phyloP scores from a whole-genome alignment of 805 yeast species.

The Hanseniaspora thailandica region DNA sequence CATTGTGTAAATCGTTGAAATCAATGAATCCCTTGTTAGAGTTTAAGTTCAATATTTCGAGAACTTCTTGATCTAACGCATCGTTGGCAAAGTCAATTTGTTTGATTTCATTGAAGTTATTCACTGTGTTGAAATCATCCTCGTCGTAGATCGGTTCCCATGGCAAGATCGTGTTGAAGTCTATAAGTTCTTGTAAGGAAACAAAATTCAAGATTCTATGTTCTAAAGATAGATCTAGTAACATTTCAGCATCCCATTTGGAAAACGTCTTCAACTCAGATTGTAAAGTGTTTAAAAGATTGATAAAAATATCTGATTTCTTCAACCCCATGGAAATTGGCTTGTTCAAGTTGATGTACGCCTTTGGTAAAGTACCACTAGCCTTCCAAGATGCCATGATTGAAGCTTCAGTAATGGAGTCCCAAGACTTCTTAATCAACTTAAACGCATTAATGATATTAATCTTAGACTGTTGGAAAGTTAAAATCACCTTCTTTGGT shows the following conservation, averaged over 20 bases:
- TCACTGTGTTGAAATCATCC: not conserved
- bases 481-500: slow-evolving; percentile 19
- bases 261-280: slow-evolving; percentile 38
- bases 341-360: slow-evolving; percentile 24
- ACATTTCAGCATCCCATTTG: slow-evolving; percentile 47
- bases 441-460: slow-evolving; percentile 47
- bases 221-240: slow-evolving; percentile 39
- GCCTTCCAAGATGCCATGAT: slow-evolving; percentile 36
- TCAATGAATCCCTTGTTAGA: not conserved
- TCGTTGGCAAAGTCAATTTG: slow-evolving; percentile 6
- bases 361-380: slow-evolving; percentile 32
- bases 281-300: slow-evolving; percentile 36
- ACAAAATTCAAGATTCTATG: slow-evolving; percentile 36
- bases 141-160: slow-evolving; percentile 25
- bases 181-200: slow-evolving; percentile 50
- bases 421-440: slow-evolving; percentile 50
- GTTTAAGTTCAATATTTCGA: slow-evolving; percentile 6
- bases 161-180: slow-evolving; percentile 45
- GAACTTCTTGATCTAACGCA: slow-evolving; percentile 13
- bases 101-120: not conserved
- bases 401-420: slow-evolving; percentile 29
- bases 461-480: slow-evolving; percentile 34
- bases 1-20: slow-evolving; percentile 9
- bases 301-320: slow-evolving; percentile 32
- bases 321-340: slow-evolving; percentile 27